Conservation (phyloP, 2,329 filamentous ascomycete species). For the Aureobasidium sp. region DNA sequence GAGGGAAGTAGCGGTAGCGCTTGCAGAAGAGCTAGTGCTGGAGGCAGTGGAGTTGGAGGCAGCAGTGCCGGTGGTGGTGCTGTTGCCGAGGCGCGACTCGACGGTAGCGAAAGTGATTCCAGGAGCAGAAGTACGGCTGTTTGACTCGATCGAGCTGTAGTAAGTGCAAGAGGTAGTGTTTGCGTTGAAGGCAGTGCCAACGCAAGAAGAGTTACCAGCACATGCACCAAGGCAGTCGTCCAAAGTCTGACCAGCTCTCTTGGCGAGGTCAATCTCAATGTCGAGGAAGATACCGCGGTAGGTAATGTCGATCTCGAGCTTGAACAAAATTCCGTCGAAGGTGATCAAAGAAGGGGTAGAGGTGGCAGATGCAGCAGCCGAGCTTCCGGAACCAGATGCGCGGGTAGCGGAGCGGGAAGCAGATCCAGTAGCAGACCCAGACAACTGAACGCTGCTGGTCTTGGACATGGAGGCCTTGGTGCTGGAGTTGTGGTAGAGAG, state of each 20-base stretch:
- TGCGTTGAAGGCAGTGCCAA: neutral
- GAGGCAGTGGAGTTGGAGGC: neutral
- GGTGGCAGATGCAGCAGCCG: neutral
- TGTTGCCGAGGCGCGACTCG: neutral
- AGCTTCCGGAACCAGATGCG: neutral
- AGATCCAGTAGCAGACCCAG: neutral
- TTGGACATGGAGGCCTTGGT: neutral
- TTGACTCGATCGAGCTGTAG: neutral
- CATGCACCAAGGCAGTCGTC: neutral
- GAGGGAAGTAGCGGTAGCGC: neutral
- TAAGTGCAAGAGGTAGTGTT: neutral
- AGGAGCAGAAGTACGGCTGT: neutral
- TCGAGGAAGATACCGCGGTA: neutral
- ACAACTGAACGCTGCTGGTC: neutral
- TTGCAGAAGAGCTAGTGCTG: neutral
- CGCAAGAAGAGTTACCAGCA: neutral
- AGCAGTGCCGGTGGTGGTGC: neutral
- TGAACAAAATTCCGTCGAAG: neutral
- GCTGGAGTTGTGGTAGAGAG: neutral
- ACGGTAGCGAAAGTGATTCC: slow-evolving; percentile 11
- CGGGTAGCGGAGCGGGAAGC: neutral
- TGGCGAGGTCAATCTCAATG: neutral
- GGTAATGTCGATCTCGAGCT: neutral
- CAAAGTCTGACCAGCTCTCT: slow-evolving; percentile 2
- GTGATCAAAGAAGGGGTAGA: neutral